phyloP scores from a whole-genome alignment of 345 rosid genomes.

The Trapa bicornis region DNA sequence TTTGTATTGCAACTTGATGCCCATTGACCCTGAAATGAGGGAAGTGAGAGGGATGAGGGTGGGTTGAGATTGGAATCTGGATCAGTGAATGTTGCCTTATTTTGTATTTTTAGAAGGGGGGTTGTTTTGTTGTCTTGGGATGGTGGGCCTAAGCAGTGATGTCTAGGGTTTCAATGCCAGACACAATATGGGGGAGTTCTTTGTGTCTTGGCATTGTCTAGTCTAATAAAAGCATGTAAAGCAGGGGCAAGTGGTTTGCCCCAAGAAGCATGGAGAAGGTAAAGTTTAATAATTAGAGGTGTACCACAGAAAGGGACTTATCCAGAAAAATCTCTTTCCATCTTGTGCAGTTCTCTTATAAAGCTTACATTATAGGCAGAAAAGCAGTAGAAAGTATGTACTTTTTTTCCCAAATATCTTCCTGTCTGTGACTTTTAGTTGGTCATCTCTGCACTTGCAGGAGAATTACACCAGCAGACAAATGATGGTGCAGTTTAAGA shows the following conservation, averaged over 20 bases:
- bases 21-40: background rate
- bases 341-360: too few species aligned
- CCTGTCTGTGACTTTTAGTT: too few species aligned
- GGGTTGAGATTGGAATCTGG: background rate
- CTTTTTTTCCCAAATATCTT: too few species aligned
- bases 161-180: background rate
- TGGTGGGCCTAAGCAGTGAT: background rate
- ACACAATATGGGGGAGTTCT: background rate
- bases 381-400: too few species aligned
- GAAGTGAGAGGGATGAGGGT: slow-evolving; percentile 1
- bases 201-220: background rate
- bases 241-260: background rate
- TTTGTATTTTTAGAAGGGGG: too few species aligned
- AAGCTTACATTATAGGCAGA: too few species aligned
- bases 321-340: too few species aligned
- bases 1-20: background rate
- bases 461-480: too few species aligned
- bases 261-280: background rate
- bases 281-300: background rate
- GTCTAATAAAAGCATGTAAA: background rate
- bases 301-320: background rate
- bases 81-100: too few species aligned
- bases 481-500: too few species aligned
- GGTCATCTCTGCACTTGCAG: too few species aligned
- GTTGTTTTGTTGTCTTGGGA: too few species aligned